Evolutionary conservation across 805 yeast species (phyloP).

Genomic region (Cyberlindnera maritima): DNA sequence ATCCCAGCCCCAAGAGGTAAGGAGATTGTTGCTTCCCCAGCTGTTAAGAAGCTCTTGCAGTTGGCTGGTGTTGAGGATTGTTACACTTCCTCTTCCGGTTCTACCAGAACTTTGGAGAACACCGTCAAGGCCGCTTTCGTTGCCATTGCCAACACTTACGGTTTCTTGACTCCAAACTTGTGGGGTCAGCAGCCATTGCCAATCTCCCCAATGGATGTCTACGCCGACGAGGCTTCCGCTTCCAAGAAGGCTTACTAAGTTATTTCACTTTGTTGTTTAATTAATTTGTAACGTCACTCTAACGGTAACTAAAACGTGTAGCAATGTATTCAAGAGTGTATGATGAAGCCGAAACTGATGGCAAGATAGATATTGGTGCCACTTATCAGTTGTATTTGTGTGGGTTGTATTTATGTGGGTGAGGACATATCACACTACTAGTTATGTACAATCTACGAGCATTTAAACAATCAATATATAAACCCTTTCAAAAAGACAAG

Average conservation of each 20-base stretch:
- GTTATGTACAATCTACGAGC: neutral
- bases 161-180: constrained; percentile 99
- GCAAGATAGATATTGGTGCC: too few species aligned
- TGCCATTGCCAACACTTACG: constrained; percentile 99
- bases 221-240: constrained; percentile 79
- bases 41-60: constrained; percentile 97
- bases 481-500: neutral
- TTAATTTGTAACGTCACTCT: constrained; percentile 4
- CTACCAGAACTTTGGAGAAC: constrained; percentile 99
- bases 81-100: constrained; percentile 97
- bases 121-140: constrained; percentile 99
- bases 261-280: constrained; percentile 8
- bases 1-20: constrained; percentile 99
- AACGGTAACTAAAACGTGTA: neutral
- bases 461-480: constrained; percentile 6
- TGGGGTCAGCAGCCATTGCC: constrained; percentile 86
- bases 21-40: constrained; percentile 99
- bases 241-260: constrained; percentile 48
- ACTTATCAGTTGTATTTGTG: too few species aligned
- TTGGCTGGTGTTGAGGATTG: constrained; percentile 99
- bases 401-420: too few species aligned
- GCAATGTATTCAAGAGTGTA: too few species aligned
- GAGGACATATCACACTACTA: too few species aligned
- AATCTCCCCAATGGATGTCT: constrained; percentile 92
- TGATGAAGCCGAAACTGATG: too few species aligned